Evolutionary conservation across 345 rosid genomes (phyloP), one percentile per base, ranked within the genome.

Genomic region (Diplotaxis tenuifolia): DNA sequence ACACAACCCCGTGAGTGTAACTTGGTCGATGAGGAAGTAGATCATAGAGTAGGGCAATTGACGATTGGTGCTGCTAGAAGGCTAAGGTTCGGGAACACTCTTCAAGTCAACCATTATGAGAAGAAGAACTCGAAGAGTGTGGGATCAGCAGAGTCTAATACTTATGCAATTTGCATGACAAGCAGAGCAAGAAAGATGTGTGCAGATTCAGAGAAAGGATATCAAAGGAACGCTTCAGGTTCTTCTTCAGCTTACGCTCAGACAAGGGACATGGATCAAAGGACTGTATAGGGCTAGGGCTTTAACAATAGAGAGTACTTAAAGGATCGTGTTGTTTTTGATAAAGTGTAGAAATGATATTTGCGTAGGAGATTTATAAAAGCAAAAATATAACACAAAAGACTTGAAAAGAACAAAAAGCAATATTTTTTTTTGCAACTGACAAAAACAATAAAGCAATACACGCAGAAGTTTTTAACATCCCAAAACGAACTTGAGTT

Each of bases 131-230:
- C 25, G 12, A 32, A 16, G 47, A 54, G 18, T 6, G 40, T 15
- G 32, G 74, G 15, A 27, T 20, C 65, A 19, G 58, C 22, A 36
- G 47, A n/a, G 27, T 69, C 79, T 9, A 45, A 34, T 16, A 47
- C 53, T 50, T 42, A 23, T n/a, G n/a, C n/a, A n/a, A n/a, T n/a
- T n/a, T n/a, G n/a, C n/a, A n/a, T n/a, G 32, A 28, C 18, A 36
- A 32, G 49, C 34, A 15, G 47, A 28, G 64, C 21, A 40, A 82
- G 75, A 68, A 88, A 82, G 81, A 80, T 85, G 19, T 86, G 86
- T 84, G 82, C 84, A 6, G 89, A 88, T 28, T 83, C 15, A 18
- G 65, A 66, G 40, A 62, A 50, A 65, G 36, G n/a, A 45, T 54
- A 36, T 64, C 40, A 63, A 21, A 18, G 40, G 21, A 52, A 25